Conservation (phyloP, 495 filamentous ascomycete species). For the Coniosporium apollinis region DNA sequence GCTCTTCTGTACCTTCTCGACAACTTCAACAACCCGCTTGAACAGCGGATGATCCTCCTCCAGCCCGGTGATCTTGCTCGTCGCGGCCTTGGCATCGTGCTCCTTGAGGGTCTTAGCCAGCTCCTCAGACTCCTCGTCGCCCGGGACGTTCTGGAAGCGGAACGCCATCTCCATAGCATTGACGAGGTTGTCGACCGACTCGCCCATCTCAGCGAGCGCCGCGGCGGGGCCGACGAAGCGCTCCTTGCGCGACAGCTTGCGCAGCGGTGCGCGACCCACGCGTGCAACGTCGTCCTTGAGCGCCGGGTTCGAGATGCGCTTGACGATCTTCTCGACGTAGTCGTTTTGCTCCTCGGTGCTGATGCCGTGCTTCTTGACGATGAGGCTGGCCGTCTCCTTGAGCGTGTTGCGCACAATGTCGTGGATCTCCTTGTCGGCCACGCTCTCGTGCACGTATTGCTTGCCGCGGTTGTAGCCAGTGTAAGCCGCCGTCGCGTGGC, state of each 20-base stretch:
- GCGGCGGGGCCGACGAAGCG: constrained; percentile 87
- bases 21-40: constrained; percentile 48
- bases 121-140: constrained; percentile 69
- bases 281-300: constrained; percentile 86
- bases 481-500: constrained; percentile 94
- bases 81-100: constrained; percentile 48
- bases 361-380: constrained; percentile 75
- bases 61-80: constrained; percentile 56
- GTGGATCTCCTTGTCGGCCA: constrained; percentile 51
- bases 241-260: constrained; percentile 84
- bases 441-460: constrained; percentile 69
- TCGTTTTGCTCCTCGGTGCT: constrained; percentile 56
- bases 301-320: constrained; percentile 86
- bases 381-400: constrained; percentile 66
- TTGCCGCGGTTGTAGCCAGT: constrained; percentile 73
- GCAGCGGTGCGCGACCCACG: constrained; percentile 83
- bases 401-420: constrained; percentile 58
- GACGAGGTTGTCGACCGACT: constrained; percentile 51
- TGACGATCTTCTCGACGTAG: constrained; percentile 85
- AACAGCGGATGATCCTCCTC: constrained; percentile 57
- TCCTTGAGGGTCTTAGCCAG: constrained; percentile 68
- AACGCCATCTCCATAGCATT: constrained; percentile 72
- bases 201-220: constrained; percentile 60
- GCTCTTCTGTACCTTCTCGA: constrained; percentile 62
- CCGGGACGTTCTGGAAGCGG: constrained; percentile 81